Evolutionary conservation across 1,284 basidiomycete species (phyloP).

Genomic region (Cryptococcus deneoformans): DNA sequence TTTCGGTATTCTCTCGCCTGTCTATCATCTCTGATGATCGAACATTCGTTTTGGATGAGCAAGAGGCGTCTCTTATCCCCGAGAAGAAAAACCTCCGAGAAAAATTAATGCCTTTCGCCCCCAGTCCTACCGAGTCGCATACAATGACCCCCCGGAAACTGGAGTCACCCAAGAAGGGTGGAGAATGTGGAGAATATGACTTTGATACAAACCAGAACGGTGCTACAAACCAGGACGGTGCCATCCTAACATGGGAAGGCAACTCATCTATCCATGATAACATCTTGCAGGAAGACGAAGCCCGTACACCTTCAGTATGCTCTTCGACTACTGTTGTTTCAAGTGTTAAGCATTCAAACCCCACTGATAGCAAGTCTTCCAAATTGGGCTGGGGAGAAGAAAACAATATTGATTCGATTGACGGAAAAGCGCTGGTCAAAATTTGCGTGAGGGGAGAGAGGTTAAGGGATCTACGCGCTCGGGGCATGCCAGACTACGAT

Average conservation of each 20-base stretch:
- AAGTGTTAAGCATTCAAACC: no score
- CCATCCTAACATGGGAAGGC: neutral
- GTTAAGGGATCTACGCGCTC: constrained; percentile 15
- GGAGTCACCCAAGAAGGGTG: neutral
- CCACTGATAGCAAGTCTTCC: no score
- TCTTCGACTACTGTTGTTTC: no score
- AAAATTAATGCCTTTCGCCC: neutral
- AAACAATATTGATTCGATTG: no score
- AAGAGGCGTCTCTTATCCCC: no score
- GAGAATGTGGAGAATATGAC: no score
- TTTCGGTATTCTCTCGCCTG: neutral
- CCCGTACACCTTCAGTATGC: no score
- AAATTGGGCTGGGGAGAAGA: no score
- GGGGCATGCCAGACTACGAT: constrained; percentile 42
- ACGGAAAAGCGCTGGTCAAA: no score
- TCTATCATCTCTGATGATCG: neutral
- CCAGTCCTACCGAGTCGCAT: constrained; percentile 4
- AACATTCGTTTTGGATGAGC: neutral
- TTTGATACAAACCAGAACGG: no score
- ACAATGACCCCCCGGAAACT: neutral
- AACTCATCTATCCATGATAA: neutral
- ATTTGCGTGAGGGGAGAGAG: neutral
- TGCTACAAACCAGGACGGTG: no score
- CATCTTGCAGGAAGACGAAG: no score
- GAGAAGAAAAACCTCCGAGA: neutral